Percentiles rank a stretch among this genome's conserved stretches.
phyloP scores from a whole-genome alignment of 345 rosid genomes.

The Populus alba region DNA sequence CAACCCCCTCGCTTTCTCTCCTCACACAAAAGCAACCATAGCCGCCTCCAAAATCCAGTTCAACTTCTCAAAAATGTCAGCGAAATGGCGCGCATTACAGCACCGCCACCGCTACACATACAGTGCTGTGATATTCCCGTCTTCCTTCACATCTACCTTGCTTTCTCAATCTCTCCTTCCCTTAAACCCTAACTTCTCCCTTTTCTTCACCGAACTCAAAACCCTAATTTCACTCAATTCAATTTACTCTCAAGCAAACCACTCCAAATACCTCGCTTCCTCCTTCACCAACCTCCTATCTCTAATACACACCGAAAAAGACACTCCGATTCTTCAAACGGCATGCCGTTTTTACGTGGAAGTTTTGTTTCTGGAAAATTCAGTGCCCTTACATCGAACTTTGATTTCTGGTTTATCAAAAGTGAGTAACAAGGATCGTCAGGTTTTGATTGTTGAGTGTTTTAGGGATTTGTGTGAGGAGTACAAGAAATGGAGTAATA shows the following conservation, averaged over 20 bases:
- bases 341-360: conserved; percentile 62
- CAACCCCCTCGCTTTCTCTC: neutral
- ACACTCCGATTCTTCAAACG: conserved; percentile 19
- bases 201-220: conserved; percentile 48
- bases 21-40: neutral
- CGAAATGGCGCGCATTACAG: conserved; percentile 95
- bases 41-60: neutral
- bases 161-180: conserved; percentile 31
- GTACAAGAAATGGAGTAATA: conserved; percentile 39
- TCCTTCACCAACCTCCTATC: conserved; percentile 45
- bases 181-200: conserved; percentile 22
- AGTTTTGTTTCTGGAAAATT: conserved; percentile 75
- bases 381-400: conserved; percentile 72
- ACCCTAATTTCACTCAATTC: conserved; percentile 67
- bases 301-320: conserved; percentile 16
- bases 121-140: conserved; percentile 74
- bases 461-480: conserved; percentile 65
- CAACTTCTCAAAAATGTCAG: conserved; percentile 50
- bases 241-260: conserved; percentile 65
- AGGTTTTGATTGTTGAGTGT: conserved; percentile 43
- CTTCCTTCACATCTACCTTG: conserved; percentile 44
- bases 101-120: conserved; percentile 95
- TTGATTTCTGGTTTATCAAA: conserved; percentile 71
- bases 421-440: conserved; percentile 35
- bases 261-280: conserved; percentile 59